These are phyloP conservation scores for Rugosomyces carneus DNA, from an alignment of 1,284 basidiomycete species.

Conservation along the genomic window DNA sequence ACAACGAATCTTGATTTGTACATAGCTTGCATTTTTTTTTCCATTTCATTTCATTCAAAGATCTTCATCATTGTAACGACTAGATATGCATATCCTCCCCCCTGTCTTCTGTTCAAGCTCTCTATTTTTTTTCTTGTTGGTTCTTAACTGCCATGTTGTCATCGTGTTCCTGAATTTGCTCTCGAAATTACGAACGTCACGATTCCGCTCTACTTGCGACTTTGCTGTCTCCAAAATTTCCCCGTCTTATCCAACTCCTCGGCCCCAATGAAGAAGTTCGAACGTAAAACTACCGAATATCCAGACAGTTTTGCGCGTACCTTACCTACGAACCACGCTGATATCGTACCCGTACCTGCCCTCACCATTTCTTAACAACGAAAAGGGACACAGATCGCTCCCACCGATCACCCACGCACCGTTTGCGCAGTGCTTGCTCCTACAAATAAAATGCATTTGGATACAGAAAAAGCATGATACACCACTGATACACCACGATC, in stretches of 20 bases:
- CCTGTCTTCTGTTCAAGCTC: slow-evolving; percentile 15
- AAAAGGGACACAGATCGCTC: neutral
- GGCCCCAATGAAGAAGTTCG: neutral
- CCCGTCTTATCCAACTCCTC: neutral
- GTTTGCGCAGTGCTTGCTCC: neutral
- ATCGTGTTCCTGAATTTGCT: slow-evolving; percentile 22
- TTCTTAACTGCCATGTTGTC: slow-evolving; percentile 20
- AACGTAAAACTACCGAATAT: slow-evolving; percentile 1
- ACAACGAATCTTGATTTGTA: slow-evolving; percentile 12
- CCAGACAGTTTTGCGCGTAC: neutral
- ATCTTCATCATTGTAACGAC: slow-evolving; percentile 50
- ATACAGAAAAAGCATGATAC: no score
- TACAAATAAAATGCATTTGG: neutral
- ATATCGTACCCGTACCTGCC: neutral
- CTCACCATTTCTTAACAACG: neutral
- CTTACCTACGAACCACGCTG: neutral
- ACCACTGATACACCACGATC: neutral
- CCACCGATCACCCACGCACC: no score
- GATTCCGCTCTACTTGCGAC: slow-evolving; percentile 12
- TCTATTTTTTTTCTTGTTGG: slow-evolving; percentile 26
- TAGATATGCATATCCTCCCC: slow-evolving; percentile 48
- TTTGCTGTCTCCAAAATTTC: slow-evolving; percentile 2
- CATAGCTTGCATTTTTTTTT: slow-evolving; percentile 16
- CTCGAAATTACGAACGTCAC: slow-evolving; percentile 21
- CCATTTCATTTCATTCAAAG: slow-evolving; percentile 4